Percentiles rank a stretch among this genome's conserved stretches.
Evolutionary conservation across 352 stramenopile species (phyloP).

Genomic region (Globisporangium camurandrum): DNA sequence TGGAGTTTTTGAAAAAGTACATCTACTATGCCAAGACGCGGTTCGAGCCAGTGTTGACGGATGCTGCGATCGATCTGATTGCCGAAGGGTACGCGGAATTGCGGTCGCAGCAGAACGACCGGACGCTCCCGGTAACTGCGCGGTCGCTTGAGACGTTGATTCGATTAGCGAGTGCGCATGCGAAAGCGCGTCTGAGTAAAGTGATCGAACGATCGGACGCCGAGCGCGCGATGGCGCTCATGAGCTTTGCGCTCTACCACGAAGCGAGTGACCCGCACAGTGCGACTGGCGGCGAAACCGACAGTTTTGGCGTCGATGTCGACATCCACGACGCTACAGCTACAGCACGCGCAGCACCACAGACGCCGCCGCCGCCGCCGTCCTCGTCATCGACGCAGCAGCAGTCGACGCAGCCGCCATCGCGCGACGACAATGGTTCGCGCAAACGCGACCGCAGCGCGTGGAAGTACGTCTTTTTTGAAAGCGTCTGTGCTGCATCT

Average conservation of each 20-base stretch:
- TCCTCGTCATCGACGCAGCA: not conserved
- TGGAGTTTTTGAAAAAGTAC: constrained; percentile 99
- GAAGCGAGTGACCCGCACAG: constrained; percentile 74
- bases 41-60: constrained; percentile 80
- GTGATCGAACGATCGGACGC: constrained; percentile 79
- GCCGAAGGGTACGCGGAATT: constrained; percentile 96
- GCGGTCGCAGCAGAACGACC: constrained; percentile 90
- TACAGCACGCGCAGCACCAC: too few species aligned
- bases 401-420: not conserved
- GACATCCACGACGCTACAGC: constrained; percentile 16
- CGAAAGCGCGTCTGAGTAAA: constrained; percentile 92
- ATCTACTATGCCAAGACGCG: constrained; percentile 98
- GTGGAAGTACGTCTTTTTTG: constrained; percentile 44
- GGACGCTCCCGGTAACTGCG: constrained; percentile 94
- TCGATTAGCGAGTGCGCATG: constrained; percentile 96
- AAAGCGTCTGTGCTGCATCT: too few species aligned
- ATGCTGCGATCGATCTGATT: constrained; percentile 91
- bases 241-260: constrained; percentile 98
- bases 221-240: constrained; percentile 91
- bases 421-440: constrained; percentile 15
- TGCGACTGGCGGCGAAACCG: too few species aligned
- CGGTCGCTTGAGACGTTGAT: constrained; percentile 99
- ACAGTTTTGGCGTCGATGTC: too few species aligned
- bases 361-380: constrained; percentile 5
- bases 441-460: constrained; percentile 58